Base-by-base conservation (phyloP, 148 eudicot genomes). In the Polygonum maritimum region DNA sequence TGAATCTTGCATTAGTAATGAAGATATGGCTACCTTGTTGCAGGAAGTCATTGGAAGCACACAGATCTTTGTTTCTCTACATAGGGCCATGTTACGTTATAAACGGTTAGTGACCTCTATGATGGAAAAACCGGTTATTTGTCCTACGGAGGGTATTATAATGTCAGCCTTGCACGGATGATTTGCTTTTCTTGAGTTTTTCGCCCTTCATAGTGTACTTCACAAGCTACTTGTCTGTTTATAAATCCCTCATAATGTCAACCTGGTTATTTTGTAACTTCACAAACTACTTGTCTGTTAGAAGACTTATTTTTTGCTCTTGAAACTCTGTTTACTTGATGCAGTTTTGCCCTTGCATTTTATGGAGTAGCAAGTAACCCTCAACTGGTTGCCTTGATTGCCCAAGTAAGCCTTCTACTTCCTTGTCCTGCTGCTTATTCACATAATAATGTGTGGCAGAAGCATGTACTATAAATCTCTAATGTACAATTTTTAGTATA, bases 1-100 rank as follows among this genome's bases (percentile, higher is more conserved):
- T 31, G 69, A 26, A 60, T 60, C 36, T 60, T 58, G 65, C 65
- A 4, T 38, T 70, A 5, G 11, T 39, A 21, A 14, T 70, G 48
- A 70, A 38, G 48, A 16, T 21, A 70, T 70, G n/a, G 45, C 16
- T 39, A 41, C 74, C 62, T 76, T 38, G 58, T 65, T 79, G 81
- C 83, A 94, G 98, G 98, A 92, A 83, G 83, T 89, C 76, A 74
- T 87, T 60, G 98, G 98, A 80, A 89, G 98, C 82, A 95, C 92
- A 77, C 78, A 83, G 81, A 82, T 89, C 60, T 95, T 95, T 79
- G 60, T 92, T 79, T 96, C 98, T 79, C 89, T 95, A 47, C 94
- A 90, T 78, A 87, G 87, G 81, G 89, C 97, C 84, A 92, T 95
- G 98, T 75, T 90, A 81, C 88, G 84, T 65, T 95, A 92, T 49